Conservation (phyloP, 495 filamentous ascomycete species). For the Aspergillus affinis region DNA sequence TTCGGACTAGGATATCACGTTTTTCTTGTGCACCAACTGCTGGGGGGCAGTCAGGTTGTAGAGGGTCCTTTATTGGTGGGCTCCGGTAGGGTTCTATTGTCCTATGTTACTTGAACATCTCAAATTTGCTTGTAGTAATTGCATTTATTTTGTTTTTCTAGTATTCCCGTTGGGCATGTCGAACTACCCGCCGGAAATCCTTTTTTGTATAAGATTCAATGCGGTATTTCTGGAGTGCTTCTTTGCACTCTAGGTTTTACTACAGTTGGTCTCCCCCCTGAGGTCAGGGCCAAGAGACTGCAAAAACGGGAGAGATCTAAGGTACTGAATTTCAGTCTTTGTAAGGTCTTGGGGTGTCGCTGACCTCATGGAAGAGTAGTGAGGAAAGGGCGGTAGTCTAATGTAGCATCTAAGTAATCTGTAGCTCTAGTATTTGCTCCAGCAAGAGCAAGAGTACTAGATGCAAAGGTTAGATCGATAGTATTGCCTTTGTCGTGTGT, state of each 20-base stretch:
- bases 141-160: background rate
- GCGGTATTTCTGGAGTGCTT: slow-evolving; percentile 1
- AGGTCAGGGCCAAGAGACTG: background rate
- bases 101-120: background rate
- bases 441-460: background rate
- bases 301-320: background rate
- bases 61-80: background rate
- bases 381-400: background rate
- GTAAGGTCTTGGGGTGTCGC: background rate
- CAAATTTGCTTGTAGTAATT: background rate
- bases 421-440: background rate
- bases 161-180: background rate
- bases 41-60: background rate
- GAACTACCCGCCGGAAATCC: slow-evolving; percentile 1
- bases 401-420: background rate
- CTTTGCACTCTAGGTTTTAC: background rate
- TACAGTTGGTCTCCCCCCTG: background rate
- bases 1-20: too few relatives aligned
- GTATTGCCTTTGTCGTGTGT: background rate
- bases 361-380: background rate
- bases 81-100: background rate
- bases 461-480: background rate
- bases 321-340: slow-evolving; percentile 1
- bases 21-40: background rate
- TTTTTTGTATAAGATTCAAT: background rate